A percentile compares a stretch with the other conserved stretches of the same genome.
These are phyloP conservation scores for Lipomyces spencermartinsiae DNA, from an alignment of 805 yeast species.

Conservation along the genomic window DNA sequence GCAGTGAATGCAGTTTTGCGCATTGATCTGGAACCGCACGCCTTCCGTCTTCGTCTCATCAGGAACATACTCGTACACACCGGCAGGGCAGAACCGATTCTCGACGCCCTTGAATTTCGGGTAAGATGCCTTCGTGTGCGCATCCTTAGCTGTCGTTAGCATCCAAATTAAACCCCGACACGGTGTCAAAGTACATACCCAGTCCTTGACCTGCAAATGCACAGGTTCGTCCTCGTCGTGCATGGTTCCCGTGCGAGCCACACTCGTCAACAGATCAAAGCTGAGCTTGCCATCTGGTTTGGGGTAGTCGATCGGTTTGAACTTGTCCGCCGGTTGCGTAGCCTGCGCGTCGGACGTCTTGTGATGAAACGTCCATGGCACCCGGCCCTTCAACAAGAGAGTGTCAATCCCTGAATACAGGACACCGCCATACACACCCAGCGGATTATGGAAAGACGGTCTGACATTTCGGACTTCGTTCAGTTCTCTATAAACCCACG, in stretches of 20 bases:
- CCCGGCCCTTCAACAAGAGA: conserved; percentile 75
- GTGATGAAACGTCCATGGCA: conserved; percentile 86
- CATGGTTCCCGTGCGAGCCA: conserved; percentile 93
- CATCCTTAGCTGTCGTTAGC: conserved; percentile 43
- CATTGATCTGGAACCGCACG: conserved; percentile 87
- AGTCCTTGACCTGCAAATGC: conserved; percentile 66
- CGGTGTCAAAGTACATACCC: conserved; percentile 25
- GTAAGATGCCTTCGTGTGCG: conserved; percentile 72
- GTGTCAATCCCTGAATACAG: conserved; percentile 85
- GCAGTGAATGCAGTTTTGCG: conserved; percentile 98
- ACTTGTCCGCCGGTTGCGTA: conserved; percentile 71
- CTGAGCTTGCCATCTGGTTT: conserved; percentile 95
- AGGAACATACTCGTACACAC: conserved; percentile 91
- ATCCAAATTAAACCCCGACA: background rate
- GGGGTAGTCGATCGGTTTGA: conserved; percentile 80
- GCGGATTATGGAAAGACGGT: conserved; percentile 87
- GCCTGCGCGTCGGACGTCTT: conserved; percentile 71
- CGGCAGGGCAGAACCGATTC: conserved; percentile 95
- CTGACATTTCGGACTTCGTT: conserved; percentile 86
- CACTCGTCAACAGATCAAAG: conserved; percentile 92
- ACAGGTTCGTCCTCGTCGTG: conserved; percentile 94
- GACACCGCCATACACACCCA: conserved; percentile 85
- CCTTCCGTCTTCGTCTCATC: conserved; percentile 65
- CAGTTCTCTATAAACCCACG: conserved; percentile 89
- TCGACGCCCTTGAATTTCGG: conserved; percentile 87